Evolutionary conservation across 2,329 filamentous ascomycete species (phyloP), one percentile per base, ranked within the genome.

Genomic region (Claviceps africana): DNA sequence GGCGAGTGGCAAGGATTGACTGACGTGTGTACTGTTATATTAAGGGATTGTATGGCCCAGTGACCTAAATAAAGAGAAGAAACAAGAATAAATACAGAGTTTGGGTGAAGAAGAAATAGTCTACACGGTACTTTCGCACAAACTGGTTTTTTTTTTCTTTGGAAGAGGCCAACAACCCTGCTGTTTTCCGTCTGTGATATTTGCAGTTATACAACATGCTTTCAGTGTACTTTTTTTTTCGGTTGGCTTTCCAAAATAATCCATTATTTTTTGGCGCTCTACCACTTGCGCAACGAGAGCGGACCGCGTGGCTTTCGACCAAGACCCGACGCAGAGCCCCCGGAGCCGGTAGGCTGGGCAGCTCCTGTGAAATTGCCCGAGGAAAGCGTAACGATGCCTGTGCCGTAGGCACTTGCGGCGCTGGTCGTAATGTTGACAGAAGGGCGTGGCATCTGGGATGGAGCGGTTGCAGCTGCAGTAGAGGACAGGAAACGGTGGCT

Each of bases 321-420:
- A 33, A 46, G 43, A n/a, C 17, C 15, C n/a, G 28, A 17, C 37
- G 28, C 15, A 13, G 37, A n/a, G 35, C 11, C 31, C 25, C 40
- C 22, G 40, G 35, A 48, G 22, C 37, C 31, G 4, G 45, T 48
- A 25, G 53, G 50, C 31, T 47, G 50, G 15, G 49, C 40, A 30
- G 40, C 37, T 8, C 39, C 31, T 19, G 50, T 54, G 9, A 47
- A 13, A 19, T 45, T 52, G 15, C 49, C 49, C 6, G 53, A 35
- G 17, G 17, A n/a, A 13, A 65, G 57, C 6, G 66, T 68, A 52
- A 64, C 59, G 17, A 61, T 54, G n/a, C 69, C 58, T 1, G 67
- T 70, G 58, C 68, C 69, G 56, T 65, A 70, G 35, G 64, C 58
- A 15, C 67, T 68, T 11, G 61, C 55, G 25, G 66, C 60, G 43